A percentile compares a stretch with the other conserved stretches of the same genome.
Conservation (phyloP, 2,329 filamentous ascomycete species). For the Ophidiomyces ophidiicola region DNA sequence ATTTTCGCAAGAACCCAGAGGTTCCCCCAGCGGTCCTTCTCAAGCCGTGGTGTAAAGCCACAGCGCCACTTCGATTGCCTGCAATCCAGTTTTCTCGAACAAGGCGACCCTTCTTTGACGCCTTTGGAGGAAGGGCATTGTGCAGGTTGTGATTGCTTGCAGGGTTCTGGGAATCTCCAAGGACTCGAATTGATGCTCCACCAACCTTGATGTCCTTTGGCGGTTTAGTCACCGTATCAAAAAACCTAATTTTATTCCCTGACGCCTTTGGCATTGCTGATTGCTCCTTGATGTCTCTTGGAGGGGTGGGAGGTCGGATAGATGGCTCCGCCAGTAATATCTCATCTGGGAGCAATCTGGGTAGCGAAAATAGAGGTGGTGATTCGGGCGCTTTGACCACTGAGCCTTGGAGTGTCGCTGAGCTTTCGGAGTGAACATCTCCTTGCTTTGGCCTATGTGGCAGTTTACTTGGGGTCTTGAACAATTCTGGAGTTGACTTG, state of each 20-base stretch:
- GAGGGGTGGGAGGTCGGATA: conserved; percentile 35
- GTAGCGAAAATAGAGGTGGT: conserved; percentile 27
- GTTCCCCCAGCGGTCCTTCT: conserved; percentile 27
- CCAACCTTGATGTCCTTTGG: conserved; percentile 41
- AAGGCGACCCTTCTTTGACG: conserved; percentile 29
- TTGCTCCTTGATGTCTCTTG: conserved; percentile 23
- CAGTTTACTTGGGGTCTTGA: conserved; percentile 7
- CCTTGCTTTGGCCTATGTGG: conserved; percentile 18
- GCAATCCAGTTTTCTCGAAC: conserved; percentile 32
- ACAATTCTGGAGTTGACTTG: conserved; percentile 22
- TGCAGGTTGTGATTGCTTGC: conserved; percentile 26
- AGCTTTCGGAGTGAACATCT: conserved; percentile 32
- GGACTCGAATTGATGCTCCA: conserved; percentile 38
- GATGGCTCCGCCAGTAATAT: conserved; percentile 38
- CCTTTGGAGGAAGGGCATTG: conserved; percentile 35
- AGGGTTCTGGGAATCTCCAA: conserved; percentile 24
- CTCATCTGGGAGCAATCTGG: conserved; percentile 40
- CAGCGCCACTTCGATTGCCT: conserved; percentile 21
- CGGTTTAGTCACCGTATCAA: conserved; percentile 37
- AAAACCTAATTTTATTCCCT: conserved; percentile 38
- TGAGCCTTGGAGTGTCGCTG: conserved; percentile 30
- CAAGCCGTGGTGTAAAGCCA: conserved; percentile 23
- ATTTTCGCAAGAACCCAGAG: conserved; percentile 29
- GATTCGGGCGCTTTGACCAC: conserved; percentile 22
- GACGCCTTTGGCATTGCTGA: conserved; percentile 17